Conservation (phyloP, 345 rosid genomes). For the Salix exigua region DNA sequence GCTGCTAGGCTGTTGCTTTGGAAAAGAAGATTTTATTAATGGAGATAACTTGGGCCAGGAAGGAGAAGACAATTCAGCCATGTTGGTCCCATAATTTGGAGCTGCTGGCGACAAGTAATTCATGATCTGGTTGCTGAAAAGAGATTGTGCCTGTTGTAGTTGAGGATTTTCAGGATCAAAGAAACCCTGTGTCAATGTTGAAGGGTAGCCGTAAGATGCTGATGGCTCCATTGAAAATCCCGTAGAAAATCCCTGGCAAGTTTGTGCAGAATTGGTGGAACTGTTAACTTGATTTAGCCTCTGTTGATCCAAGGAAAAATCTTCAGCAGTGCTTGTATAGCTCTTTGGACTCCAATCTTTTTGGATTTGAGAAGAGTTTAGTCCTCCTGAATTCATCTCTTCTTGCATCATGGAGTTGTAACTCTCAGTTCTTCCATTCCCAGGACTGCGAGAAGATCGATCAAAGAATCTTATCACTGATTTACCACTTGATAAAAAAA, state of each 20-base stretch:
- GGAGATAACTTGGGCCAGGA: constrained; percentile 18
- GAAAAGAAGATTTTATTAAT: constrained; percentile 16
- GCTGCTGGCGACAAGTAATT: constrained; percentile 7
- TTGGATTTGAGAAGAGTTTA: constrained; percentile 25
- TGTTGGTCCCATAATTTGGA: constrained; percentile 15
- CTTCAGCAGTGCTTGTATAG: constrained; percentile 20
- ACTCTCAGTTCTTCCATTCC: constrained; percentile 21
- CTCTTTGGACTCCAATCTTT: constrained; percentile 47
- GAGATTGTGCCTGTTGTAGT: constrained; percentile 11
- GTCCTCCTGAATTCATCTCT: constrained; percentile 20
- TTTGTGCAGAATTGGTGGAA: constrained; percentile 2
- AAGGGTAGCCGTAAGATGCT: constrained; percentile 19
- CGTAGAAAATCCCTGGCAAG: constrained; percentile 20
- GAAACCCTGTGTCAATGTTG: constrained; percentile 15
- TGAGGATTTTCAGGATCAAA: constrained; percentile 19
- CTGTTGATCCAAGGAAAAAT: constrained; percentile 21
- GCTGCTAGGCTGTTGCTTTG: constrained; percentile 9
- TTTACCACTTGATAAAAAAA: background rate
- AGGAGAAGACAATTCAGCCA: constrained; percentile 16
- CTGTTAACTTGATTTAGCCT: background rate
- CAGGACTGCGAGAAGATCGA: background rate
- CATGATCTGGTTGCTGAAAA: constrained; percentile 13
- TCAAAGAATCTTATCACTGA: background rate
- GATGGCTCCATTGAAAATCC: constrained; percentile 22
- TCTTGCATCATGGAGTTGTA: constrained; percentile 21